Evolutionary conservation across 345 rosid species (phyloP).

Genomic region (Trapa bicornis): DNA sequence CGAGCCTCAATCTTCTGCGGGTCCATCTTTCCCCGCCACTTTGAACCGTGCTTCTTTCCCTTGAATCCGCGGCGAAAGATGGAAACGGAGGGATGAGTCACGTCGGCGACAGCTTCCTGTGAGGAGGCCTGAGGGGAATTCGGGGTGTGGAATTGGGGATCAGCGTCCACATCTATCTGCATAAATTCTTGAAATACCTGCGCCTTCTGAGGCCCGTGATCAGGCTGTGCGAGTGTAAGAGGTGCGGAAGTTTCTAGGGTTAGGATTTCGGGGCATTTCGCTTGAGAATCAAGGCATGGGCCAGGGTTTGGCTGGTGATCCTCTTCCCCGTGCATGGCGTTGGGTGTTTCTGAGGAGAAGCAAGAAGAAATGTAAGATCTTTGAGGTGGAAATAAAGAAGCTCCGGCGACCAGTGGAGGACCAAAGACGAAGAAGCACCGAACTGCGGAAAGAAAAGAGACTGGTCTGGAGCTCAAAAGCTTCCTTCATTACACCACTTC

Average conservation of each 20-base stretch:
- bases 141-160: not conserved
- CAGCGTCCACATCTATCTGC: conserved; percentile 5
- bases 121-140: not conserved
- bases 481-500: no score
- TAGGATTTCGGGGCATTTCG: conserved; percentile 9
- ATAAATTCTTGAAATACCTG: conserved; percentile 3
- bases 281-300: not conserved
- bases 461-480: no score
- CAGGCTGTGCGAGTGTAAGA: conserved; percentile 10
- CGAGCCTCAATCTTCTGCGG: conserved; percentile 42
- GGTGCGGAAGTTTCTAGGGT: conserved; percentile 9
- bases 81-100: conserved; percentile 1
- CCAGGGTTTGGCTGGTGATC: not conserved
- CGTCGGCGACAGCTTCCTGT: conserved; percentile 1
- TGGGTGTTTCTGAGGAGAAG: not conserved
- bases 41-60: conserved; percentile 25
- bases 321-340: not conserved
- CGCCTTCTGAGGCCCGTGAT: conserved; percentile 8
- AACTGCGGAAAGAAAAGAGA: not conserved
- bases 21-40: conserved; percentile 29
- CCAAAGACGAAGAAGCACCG: not conserved
- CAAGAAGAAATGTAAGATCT: not conserved
- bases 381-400: not conserved
- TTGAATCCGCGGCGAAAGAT: conserved; percentile 22
- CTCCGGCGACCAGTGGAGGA: not conserved